These are phyloP conservation scores for Geum urbanum DNA, from an alignment of 306 rosid species.

Conservation along the genomic window DNA sequence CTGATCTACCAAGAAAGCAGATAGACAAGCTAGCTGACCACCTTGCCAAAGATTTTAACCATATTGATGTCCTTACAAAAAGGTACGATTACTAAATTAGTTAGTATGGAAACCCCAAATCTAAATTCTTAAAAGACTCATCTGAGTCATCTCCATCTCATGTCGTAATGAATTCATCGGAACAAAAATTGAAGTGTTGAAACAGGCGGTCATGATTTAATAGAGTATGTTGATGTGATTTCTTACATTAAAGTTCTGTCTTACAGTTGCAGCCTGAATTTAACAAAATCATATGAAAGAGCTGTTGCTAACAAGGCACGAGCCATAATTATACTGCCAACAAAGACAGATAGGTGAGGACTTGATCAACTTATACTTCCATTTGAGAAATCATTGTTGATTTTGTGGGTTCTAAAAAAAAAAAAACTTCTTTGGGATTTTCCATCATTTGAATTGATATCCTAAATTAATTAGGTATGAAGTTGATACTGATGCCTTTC, in stretches of 20 bases:
- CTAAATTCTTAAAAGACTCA: neutral
- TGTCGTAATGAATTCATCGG: neutral
- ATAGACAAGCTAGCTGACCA: constrained; percentile 78
- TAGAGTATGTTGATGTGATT: constrained; percentile 18
- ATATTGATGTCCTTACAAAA: constrained; percentile 83
- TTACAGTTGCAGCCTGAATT: constrained; percentile 81
- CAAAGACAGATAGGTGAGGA: constrained; percentile 84
- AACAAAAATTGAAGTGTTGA: neutral
- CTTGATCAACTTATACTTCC: constrained; percentile 17
- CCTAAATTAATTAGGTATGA: constrained; percentile 64
- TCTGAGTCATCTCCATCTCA: neutral
- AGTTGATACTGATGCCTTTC: constrained; percentile 97
- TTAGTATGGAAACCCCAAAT: neutral
- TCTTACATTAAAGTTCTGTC: constrained; percentile 34
- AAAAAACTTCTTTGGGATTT: neutral
- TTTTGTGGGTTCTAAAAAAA: neutral
- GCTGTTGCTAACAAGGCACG: constrained; percentile 93
- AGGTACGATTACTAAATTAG: constrained; percentile 53
- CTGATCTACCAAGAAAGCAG: constrained; percentile 93
- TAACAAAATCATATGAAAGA: constrained; percentile 89
- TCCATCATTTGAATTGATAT: constrained; percentile 33
- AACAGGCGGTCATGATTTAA: constrained; percentile 8
- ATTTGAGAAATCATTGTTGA: constrained; percentile 17
- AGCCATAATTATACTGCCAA: constrained; percentile 82
- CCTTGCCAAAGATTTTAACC: constrained; percentile 67